A percentile compares a stretch with the other conserved stretches of the same genome.
phyloP scores from a whole-genome alignment of 2,329 filamentous ascomycete genomes.

The Graphilbum ipis-grandicollis region DNA sequence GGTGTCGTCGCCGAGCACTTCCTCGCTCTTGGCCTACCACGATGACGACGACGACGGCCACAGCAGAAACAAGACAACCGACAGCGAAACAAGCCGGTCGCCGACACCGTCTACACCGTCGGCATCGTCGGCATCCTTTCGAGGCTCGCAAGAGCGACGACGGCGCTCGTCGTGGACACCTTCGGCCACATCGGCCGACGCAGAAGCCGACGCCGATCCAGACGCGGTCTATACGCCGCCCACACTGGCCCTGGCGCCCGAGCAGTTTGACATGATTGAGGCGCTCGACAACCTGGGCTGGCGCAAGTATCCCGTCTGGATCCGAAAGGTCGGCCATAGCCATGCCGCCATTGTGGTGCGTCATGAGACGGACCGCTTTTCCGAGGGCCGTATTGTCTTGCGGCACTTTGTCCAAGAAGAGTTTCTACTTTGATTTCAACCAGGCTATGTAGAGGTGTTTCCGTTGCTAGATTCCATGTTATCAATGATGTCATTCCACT shows the following conservation, averaged over 20 bases:
- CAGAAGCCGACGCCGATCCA: background rate
- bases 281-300: conserved; percentile 50
- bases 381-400: conserved; percentile 62
- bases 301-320: conserved; percentile 53
- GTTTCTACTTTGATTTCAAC: conserved; percentile 38
- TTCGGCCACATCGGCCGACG: too few species aligned
- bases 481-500: too few species aligned
- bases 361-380: conserved; percentile 45
- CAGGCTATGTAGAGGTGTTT: background rate
- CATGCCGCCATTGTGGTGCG: conserved; percentile 86
- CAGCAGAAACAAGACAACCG: background rate
- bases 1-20: conserved; percentile 1
- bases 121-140: too few species aligned
- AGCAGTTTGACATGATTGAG: conserved; percentile 75
- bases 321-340: conserved; percentile 60
- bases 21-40: background rate
- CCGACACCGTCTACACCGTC: too few species aligned
- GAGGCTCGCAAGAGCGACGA: too few species aligned
- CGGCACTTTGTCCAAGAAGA: conserved; percentile 65
- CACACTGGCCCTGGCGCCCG: conserved; percentile 58
- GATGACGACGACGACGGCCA: background rate
- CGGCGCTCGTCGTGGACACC: background rate
- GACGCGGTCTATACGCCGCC: conserved; percentile 11
- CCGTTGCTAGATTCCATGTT: too few species aligned
- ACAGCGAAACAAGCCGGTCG: too few species aligned